A percentile compares a stretch with the other conserved stretches of the same genome.
phyloP scores from a whole-genome alignment of 148 eudicot genomes.

The Rhododendron mucronatum region DNA sequence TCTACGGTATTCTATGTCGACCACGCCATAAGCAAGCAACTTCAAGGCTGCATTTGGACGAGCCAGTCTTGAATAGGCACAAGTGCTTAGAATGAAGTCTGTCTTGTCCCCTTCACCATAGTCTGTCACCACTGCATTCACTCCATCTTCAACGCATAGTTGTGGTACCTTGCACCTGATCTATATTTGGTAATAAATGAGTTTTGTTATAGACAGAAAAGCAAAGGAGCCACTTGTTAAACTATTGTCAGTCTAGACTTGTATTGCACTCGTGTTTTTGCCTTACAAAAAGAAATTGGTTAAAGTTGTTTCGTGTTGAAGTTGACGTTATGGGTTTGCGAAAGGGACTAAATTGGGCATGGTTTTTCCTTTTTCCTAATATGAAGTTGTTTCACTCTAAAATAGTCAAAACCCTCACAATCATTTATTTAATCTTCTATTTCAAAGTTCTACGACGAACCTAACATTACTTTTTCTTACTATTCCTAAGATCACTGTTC shows the following conservation, averaged over 20 bases:
- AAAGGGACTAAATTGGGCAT: background rate
- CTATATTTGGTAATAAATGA: constrained; percentile 14
- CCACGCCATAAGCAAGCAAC: no score
- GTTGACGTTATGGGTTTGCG: background rate
- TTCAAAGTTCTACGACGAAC: no score
- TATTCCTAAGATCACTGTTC: background rate
- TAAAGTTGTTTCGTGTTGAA: background rate
- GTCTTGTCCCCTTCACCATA: constrained; percentile 22
- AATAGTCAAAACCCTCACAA: background rate
- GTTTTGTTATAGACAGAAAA: background rate
- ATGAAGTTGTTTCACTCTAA: background rate
- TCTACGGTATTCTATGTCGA: no score
- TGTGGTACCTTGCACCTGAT: constrained; percentile 53
- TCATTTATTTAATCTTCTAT: no score
- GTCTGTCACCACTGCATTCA: constrained; percentile 56
- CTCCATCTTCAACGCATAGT: constrained; percentile 58
- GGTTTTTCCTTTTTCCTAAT: background rate
- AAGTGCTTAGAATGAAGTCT: no score
- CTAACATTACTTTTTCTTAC: no score
- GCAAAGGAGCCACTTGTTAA: background rate
- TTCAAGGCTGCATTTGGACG: no score
- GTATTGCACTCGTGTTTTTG: background rate
- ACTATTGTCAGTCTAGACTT: background rate
- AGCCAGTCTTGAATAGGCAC: no score
- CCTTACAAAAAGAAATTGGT: background rate